phyloP scores from a whole-genome alignment of 257 asterid genomes.

The Mitragyna speciosa region DNA sequence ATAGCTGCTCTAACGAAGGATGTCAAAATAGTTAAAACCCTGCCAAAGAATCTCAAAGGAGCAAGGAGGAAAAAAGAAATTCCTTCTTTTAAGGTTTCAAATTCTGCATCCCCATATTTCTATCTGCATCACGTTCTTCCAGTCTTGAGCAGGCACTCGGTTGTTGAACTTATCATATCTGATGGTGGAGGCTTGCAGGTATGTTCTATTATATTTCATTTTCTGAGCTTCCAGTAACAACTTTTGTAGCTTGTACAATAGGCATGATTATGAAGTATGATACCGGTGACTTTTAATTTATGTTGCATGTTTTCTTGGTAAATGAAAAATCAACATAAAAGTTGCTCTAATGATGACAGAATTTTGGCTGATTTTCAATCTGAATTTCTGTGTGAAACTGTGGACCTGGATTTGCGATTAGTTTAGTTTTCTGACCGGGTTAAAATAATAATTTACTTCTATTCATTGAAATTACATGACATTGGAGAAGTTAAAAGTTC shows the following conservation, averaged over 20 bases:
- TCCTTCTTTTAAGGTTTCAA: slow-evolving; percentile 83
- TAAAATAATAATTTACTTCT: neutral
- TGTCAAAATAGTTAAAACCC: slow-evolving; percentile 77
- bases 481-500: neutral
- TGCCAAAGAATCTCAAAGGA: slow-evolving; percentile 88
- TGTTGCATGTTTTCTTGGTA: neutral
- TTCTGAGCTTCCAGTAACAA: neutral
- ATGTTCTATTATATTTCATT: neutral
- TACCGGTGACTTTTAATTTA: neutral
- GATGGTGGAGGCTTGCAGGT: slow-evolving; percentile 99
- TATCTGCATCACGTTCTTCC: slow-evolving; percentile 92
- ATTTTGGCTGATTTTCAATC: neutral
- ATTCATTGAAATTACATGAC: neutral
- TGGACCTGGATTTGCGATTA: neutral
- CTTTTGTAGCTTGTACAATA: neutral
- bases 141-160: slow-evolving; percentile 71
- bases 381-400: neutral
- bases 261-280: neutral
- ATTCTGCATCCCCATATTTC: slow-evolving; percentile 68
- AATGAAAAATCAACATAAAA: neutral
- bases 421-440: neutral
- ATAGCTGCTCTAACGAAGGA: slow-evolving; percentile 73
- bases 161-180: slow-evolving; percentile 86
- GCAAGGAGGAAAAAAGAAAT: slow-evolving; percentile 91
- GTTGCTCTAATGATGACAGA: neutral